Evolutionary conservation across 495 filamentous ascomycete species (phyloP).

Genomic region (Schizothecium vesticola): DNA sequence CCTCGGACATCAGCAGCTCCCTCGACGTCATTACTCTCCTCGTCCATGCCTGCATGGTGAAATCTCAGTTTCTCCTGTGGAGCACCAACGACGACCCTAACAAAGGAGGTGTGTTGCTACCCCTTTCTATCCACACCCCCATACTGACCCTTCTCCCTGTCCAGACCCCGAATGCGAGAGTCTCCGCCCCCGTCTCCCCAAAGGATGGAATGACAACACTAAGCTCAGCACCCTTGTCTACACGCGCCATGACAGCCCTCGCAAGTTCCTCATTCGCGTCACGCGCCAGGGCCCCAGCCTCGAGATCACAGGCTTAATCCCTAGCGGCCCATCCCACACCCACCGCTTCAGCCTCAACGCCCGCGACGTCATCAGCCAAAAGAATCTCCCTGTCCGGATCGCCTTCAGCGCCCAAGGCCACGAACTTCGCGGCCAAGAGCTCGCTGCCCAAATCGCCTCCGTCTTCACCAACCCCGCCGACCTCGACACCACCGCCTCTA

Average conservation of each 20-base stretch:
- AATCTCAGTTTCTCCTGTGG: constrained; percentile 73
- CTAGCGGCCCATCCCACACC: constrained; percentile 71
- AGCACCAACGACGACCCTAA: constrained; percentile 72
- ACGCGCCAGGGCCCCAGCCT: constrained; percentile 78
- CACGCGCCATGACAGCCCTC: constrained; percentile 79
- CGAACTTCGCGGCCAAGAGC: constrained; percentile 37
- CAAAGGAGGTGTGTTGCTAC: constrained; percentile 48
- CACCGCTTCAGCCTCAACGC: constrained; percentile 66
- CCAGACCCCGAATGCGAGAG: constrained; percentile 36
- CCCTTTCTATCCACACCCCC: background rate
- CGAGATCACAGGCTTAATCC: constrained; percentile 70
- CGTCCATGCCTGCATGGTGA: constrained; percentile 74
- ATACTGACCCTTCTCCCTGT: background rate
- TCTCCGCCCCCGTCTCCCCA: constrained; percentile 57
- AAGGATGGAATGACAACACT: constrained; percentile 68
- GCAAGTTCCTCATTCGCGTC: constrained; percentile 76
- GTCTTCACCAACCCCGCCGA: constrained; percentile 69
- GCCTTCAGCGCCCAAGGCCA: constrained; percentile 19
- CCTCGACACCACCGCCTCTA: constrained; percentile 57
- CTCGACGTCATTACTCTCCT: constrained; percentile 85
- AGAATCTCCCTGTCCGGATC: constrained; percentile 46
- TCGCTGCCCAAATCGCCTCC: constrained; percentile 48
- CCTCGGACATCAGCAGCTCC: constrained; percentile 62
- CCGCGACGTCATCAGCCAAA: constrained; percentile 66
- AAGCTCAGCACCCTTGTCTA: constrained; percentile 77